Percentiles rank a stretch among this genome's conserved stretches.
These are phyloP conservation scores for Penicillium waksmanii DNA, from an alignment of 495 filamentous ascomycete species.

Conservation along the genomic window DNA sequence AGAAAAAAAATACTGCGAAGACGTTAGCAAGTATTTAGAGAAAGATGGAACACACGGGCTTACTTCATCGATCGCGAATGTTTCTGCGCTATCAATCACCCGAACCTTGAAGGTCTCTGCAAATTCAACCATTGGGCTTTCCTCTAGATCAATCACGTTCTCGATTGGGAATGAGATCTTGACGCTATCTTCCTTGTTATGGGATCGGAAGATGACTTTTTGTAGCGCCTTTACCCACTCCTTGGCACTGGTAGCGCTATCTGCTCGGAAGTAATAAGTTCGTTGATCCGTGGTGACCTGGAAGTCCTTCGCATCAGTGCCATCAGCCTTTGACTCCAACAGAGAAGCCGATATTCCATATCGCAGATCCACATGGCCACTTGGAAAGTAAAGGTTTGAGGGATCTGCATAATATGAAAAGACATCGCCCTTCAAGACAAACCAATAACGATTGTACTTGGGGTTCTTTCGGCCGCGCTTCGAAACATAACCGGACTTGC, in stretches of 20 bases:
- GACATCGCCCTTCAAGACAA: slow-evolving; percentile 91
- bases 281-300: slow-evolving; percentile 80
- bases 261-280: slow-evolving; percentile 86
- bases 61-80: slow-evolving; percentile 94
- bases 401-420: slow-evolving; percentile 89
- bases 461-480: slow-evolving; percentile 92
- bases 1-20: slow-evolving; percentile 88
- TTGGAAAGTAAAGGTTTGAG: slow-evolving; percentile 87
- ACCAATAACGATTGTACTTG: slow-evolving; percentile 93
- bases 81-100: slow-evolving; percentile 89
- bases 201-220: slow-evolving; percentile 91
- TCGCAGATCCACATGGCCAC: slow-evolving; percentile 87
- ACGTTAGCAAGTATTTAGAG: not conserved
- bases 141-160: slow-evolving; percentile 90
- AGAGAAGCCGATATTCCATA: slow-evolving; percentile 88
- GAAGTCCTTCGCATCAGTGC: slow-evolving; percentile 71
- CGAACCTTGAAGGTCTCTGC: slow-evolving; percentile 93
- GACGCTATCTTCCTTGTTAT: slow-evolving; percentile 96
- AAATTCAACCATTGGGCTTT: slow-evolving; percentile 88
- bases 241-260: slow-evolving; percentile 85
- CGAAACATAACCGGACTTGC: slow-evolving; percentile 85
- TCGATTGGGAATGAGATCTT: slow-evolving; percentile 91
- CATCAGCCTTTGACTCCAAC: slow-evolving; percentile 68
- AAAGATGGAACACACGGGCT: slow-evolving; percentile 17
- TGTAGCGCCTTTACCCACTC: slow-evolving; percentile 97